Evolutionary conservation across 202 grass and related monocot genomes (phyloP), one percentile per base, ranked within the genome.

Genomic region (Eragrostis tef): DNA sequence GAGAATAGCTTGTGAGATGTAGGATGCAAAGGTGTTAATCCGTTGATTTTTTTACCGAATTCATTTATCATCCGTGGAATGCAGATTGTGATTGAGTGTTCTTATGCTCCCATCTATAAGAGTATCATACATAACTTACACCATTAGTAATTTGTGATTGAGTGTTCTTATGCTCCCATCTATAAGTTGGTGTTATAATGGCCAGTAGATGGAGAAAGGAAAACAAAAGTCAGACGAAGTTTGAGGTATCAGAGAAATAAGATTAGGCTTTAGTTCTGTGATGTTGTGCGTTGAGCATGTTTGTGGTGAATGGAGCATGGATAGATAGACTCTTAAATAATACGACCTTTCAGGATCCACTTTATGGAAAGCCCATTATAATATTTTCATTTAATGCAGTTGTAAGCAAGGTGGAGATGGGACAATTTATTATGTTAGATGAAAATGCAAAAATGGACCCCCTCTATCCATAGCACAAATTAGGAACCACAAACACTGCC

Each of bases 381-480:
- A n/a, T 14, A 17, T 26, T 46, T 26, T 13, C 54, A 45, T 10
- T 7, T 76, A 61, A 60, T 45, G 54, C 36, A 25, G 21, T 61
- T 76, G 36, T 12, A 42, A 60, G 25, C 21, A 45, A 42, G 6
- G 20, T 60, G 39, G n/a, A n/a, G n/a, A n/a, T n/a, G n/a, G n/a
- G n/a, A n/a, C n/a, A n/a, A n/a, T n/a, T n/a, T n/a, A n/a, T n/a
- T n/a, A n/a, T n/a, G n/a, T n/a, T 4, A 10, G 6, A 45, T 60
- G 17, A 24, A 44, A 69, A 21, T 63, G 74, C 12, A 15, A 46
- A 39, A 39, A 39, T 39, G 29, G 2, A 1, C 29, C 29, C 29
- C 29, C n/a, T 41, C 27, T 70, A 64, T 13, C 64, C n/a, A 77
- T 62, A 6, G 19, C 14, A 48, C 63, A 45, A 77, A 19, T 84